Percentiles rank a stretch among this genome's conserved stretches.
Evolutionary conservation across 1,139 yeast genomes (phyloP).

Genomic region (Geotrichum carabidarum): DNA sequence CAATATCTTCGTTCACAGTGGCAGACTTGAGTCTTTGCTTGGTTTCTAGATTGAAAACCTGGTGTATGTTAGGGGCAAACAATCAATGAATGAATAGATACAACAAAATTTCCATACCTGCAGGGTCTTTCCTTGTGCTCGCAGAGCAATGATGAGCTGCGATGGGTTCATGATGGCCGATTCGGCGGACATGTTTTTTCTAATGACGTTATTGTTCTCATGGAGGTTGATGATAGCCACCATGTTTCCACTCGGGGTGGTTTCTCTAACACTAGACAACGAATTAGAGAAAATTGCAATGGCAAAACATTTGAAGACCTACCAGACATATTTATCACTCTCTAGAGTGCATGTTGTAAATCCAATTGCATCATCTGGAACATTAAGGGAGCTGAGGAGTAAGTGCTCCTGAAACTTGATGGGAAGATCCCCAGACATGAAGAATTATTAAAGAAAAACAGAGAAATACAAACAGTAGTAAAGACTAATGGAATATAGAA

Average conservation of each 20-base stretch:
- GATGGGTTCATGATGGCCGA: conserved; percentile 94
- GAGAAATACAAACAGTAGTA: not conserved
- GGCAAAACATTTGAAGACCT: conserved; percentile 22
- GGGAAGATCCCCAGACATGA: conserved; percentile 60
- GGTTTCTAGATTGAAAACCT: conserved; percentile 76
- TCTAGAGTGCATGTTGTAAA: conserved; percentile 92
- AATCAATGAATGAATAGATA: not conserved
- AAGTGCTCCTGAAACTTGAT: conserved; percentile 94
- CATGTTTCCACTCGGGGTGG: conserved; percentile 62
- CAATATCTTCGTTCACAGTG: conserved; percentile 81
- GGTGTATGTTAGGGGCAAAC: conserved; percentile 2
- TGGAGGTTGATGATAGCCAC: conserved; percentile 88
- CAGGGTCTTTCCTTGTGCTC: conserved; percentile 94
- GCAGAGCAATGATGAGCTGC: conserved; percentile 80
- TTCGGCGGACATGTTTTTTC: conserved; percentile 96
- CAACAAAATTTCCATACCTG: conserved; percentile 43
- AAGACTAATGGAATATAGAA: not conserved
- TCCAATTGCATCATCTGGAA: conserved; percentile 78
- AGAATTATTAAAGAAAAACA: not conserved
- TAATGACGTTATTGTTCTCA: conserved; percentile 65
- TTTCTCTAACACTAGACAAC: conserved; percentile 67
- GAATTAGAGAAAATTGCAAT: not conserved
- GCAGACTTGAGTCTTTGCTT: conserved; percentile 87
- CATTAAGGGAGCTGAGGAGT: conserved; percentile 78
- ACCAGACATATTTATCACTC: conserved; percentile 76